Percentiles rank a stretch among this genome's conserved stretches.
phyloP scores from a whole-genome alignment of 192 early-diverging fungal species.

The Backusella mclennaniae region DNA sequence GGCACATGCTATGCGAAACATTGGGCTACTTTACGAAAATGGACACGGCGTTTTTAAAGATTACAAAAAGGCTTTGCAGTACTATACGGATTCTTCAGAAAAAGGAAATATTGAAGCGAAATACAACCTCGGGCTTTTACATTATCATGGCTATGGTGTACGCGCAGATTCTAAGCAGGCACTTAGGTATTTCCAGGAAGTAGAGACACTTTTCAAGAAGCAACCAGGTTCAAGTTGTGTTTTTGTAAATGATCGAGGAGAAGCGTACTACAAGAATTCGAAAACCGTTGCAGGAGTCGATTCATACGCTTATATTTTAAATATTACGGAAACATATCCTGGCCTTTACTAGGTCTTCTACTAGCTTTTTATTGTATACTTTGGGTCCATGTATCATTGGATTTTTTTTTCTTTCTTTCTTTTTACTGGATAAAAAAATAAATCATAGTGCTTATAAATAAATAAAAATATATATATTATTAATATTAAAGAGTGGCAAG shows the following conservation, averaged over 20 bases:
- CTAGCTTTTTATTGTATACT: background rate
- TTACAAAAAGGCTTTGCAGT: background rate
- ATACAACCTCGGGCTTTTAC: background rate
- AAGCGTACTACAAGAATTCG: background rate
- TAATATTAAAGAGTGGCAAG: background rate
- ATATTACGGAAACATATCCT: background rate
- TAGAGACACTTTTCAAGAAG: background rate
- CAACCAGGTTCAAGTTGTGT: background rate
- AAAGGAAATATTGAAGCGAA: background rate
- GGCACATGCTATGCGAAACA: background rate
- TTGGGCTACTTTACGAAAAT: background rate
- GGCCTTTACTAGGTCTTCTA: background rate
- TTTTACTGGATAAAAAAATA: background rate
- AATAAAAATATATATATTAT: no score
- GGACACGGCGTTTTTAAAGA: background rate
- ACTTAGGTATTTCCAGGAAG: background rate
- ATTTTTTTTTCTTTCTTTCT: no score
- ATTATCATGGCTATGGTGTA: background rate
- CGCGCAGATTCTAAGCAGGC: background rate
- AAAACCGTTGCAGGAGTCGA: background rate
- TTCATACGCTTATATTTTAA: background rate
- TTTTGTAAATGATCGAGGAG: background rate
- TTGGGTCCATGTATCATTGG: background rate
- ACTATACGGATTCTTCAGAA: background rate
- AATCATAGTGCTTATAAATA: background rate